Percentiles rank a stretch among this genome's conserved stretches.
phyloP scores from a whole-genome alignment of 352 stramenopile genomes.

The Blastocystis sp. region DNA sequence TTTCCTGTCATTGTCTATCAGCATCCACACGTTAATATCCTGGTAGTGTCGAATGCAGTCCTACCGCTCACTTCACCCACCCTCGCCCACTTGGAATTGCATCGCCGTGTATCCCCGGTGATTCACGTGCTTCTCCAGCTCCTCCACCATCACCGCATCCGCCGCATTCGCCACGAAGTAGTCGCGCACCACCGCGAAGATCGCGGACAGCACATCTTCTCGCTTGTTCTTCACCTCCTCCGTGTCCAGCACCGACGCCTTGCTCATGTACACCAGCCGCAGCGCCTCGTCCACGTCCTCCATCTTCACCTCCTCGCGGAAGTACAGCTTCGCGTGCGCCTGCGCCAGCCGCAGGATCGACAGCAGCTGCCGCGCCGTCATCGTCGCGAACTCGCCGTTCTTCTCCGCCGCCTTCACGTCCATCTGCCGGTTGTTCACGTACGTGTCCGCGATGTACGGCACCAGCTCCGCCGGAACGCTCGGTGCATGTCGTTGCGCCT shows the following conservation, averaged over 20 bases:
- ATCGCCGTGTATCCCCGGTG: constrained; percentile 12
- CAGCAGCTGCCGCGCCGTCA: constrained; percentile 75
- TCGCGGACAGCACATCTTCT: constrained; percentile 28
- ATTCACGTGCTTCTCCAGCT: neutral
- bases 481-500: constrained; percentile 84
- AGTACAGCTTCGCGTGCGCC: too few relatives aligned
- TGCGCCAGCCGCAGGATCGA: too few relatives aligned
- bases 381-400: constrained; percentile 88
- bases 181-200: constrained; percentile 20
- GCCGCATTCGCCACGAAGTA: constrained; percentile 17
- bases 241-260: constrained; percentile 37
- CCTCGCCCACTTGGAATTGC: constrained; percentile 15
- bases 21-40: constrained; percentile 80
- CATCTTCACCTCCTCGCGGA: too few relatives aligned
- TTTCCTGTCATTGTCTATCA: constrained; percentile 78
- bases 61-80: neutral
- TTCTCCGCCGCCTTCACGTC: constrained; percentile 76
- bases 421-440: constrained; percentile 84
- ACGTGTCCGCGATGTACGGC: constrained; percentile 85
- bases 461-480: constrained; percentile 83
- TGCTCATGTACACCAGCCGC: constrained; percentile 90
- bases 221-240: neutral
- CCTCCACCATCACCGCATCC: neutral
- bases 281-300: constrained; percentile 74
- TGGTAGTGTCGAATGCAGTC: constrained; percentile 27